Conservation (phyloP, 352 stramenopile genomes). For the Plasmopara viticola region DNA sequence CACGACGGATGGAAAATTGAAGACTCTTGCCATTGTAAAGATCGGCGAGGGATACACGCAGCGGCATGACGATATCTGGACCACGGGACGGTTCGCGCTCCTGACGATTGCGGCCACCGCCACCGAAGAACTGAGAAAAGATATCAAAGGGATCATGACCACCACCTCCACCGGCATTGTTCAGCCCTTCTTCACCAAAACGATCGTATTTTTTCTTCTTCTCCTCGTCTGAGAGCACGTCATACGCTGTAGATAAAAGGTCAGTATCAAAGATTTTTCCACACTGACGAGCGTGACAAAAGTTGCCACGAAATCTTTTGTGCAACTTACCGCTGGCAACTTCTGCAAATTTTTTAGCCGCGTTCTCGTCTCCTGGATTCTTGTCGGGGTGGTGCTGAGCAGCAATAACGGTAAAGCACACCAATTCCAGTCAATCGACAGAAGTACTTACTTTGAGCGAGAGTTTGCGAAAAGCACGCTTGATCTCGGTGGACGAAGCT, state of each 20-base stretch:
- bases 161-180: constrained; percentile 37
- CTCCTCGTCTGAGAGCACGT: constrained; percentile 88
- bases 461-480: constrained; percentile 82
- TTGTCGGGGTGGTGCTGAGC: constrained; percentile 84
- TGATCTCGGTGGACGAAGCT: constrained; percentile 66
- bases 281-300: neutral
- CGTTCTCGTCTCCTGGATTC: constrained; percentile 80
- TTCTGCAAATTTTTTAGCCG: constrained; percentile 84
- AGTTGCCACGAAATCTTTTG: neutral
- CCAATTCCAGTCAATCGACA: neutral
- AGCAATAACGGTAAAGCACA: neutral
- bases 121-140: constrained; percentile 76
- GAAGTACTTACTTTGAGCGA: constrained; percentile 65
- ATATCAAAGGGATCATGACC: constrained; percentile 73
- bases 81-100: constrained; percentile 55
- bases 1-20: constrained; percentile 90
- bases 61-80: constrained; percentile 77
- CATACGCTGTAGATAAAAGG: constrained; percentile 62
- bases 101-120: constrained; percentile 30
- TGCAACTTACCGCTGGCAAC: constrained; percentile 48
- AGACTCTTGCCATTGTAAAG: constrained; percentile 95
- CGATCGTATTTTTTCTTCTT: constrained; percentile 87
- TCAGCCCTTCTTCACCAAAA: constrained; percentile 86
- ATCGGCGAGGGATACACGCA: constrained; percentile 93
- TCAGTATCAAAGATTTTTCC: neutral